Evolutionary conservation across 805 yeast genomes (phyloP).

Genomic region (Teunomyces kruisii): DNA sequence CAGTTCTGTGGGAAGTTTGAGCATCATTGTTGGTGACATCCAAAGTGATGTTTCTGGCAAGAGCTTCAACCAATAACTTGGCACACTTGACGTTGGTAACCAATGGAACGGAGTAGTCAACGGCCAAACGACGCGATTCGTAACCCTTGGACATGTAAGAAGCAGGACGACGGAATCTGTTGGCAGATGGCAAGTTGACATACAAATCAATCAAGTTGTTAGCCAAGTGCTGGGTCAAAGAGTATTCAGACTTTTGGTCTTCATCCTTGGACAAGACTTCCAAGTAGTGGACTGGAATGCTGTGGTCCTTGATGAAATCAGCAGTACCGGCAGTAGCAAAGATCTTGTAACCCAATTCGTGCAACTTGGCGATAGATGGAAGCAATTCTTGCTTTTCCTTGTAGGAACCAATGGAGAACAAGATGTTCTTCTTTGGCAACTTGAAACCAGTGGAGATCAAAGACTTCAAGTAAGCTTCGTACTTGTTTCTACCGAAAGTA

Average conservation of each 20-base stretch:
- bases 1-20: conserved; percentile 84
- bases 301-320: conserved; percentile 94
- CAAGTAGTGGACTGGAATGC: conserved; percentile 89
- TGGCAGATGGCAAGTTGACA: conserved; percentile 94
- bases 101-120: conserved; percentile 95
- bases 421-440: conserved; percentile 90
- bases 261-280: conserved; percentile 78
- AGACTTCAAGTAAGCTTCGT: conserved; percentile 95
- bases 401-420: conserved; percentile 92
- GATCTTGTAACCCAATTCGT: conserved; percentile 82
- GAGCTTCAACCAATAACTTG: conserved; percentile 91
- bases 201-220: conserved; percentile 94
- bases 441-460: conserved; percentile 93
- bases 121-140: conserved; percentile 99
- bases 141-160: conserved; percentile 97
- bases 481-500: conserved; percentile 91
- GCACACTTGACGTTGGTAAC: conserved; percentile 98
- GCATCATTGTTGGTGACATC: conserved; percentile 78
- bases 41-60: conserved; percentile 65
- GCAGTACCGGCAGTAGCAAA: conserved; percentile 99
- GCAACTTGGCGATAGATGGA: conserved; percentile 79
- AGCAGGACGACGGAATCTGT: conserved; percentile 98
- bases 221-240: conserved; percentile 94
- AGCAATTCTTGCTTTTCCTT: conserved; percentile 93
- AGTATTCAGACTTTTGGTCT: conserved; percentile 87